Evolutionary conservation across 108 stramenopile genomes (phyloP).

Genomic region (Skeletonema marinoi): DNA sequence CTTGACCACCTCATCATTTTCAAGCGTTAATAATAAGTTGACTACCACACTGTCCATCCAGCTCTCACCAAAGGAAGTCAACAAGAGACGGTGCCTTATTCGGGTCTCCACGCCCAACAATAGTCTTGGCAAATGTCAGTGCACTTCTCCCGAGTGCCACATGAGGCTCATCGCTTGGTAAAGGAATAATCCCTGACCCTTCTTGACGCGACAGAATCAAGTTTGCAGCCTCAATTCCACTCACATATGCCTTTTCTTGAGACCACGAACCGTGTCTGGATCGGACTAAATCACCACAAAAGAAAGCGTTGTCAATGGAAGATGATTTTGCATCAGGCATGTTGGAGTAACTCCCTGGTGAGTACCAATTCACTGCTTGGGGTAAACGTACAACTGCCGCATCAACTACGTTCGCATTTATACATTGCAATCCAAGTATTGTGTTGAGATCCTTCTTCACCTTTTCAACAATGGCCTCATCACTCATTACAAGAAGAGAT

Average conservation of each 20-base stretch:
- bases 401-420: constrained; percentile 53
- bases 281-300: constrained; percentile 76
- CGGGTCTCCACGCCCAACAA: constrained; percentile 42
- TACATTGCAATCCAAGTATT: constrained; percentile 52
- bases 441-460: constrained; percentile 63
- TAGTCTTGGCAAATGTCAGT: constrained; percentile 21
- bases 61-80: constrained; percentile 54
- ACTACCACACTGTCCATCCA: too few relatives aligned
- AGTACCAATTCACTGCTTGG: constrained; percentile 80
- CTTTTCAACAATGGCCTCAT: constrained; percentile 69
- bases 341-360: constrained; percentile 63
- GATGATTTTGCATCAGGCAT: constrained; percentile 61
- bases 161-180: constrained; percentile 72
- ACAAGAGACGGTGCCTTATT: constrained; percentile 56
- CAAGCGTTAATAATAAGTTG: too few relatives aligned
- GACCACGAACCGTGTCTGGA: constrained; percentile 82
- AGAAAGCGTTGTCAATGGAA: constrained; percentile 64
- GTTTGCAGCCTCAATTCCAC: constrained; percentile 81
- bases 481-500: constrained; percentile 64
- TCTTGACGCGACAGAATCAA: constrained; percentile 33
- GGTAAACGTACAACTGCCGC: constrained; percentile 68
- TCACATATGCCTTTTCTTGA: constrained; percentile 88
- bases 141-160: constrained; percentile 58
- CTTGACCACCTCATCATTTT: too few relatives aligned
- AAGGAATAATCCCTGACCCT: constrained; percentile 48